Evolutionary conservation across 2,329 filamentous ascomycete species (phyloP), one percentile per base, ranked within the genome.

Genomic region (Aspergillus uvarum): DNA sequence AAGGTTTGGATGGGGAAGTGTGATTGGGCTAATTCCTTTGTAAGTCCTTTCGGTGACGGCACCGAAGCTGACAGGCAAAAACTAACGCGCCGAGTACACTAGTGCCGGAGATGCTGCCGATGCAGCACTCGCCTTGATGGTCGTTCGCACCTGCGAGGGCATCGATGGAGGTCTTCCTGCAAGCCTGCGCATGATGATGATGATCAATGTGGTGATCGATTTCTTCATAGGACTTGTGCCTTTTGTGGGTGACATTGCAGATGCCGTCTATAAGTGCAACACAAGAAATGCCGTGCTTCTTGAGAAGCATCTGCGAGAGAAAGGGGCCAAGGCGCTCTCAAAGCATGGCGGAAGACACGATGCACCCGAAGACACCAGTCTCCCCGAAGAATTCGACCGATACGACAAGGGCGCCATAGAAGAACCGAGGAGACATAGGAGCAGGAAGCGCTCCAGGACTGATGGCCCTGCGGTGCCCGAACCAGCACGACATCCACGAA

Each of bases 1-100:
- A 60, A 86, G 88, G 59, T 93, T 98, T 72, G 95, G 95, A 57
- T 97, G 92, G 92, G 87, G 90, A 54, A 90, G 89, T 68, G 85
- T 96, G 59, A 91, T 98, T 68, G 95, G 89, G 14, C 73, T 98
- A 7, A 76, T 98, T 57, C 95, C 95, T 67, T 85, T 85, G 85
- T 92, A 83, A 82, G 90, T 84, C 58, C 12, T 65, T n/a, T 38
- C n/a, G n/a, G 5, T 14, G 58, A n/a, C 22, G 32, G 8, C 31
- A 21, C 10, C 21, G 22, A 19, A 19, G 16, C 12, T 11, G 32
- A 19, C 19, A 21, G 11, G 38, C 44, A 38, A 56, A 47, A 54
- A 16, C 52, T 38, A 6, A 55, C 22, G 26, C 54, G 42, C 19
- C 11, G 7, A 48, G 5, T 6, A 32, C 42, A 31, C 47, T 53